phyloP scores from a whole-genome alignment of 1,284 basidiomycete genomes.

The Uromyces viciae-fabae region DNA sequence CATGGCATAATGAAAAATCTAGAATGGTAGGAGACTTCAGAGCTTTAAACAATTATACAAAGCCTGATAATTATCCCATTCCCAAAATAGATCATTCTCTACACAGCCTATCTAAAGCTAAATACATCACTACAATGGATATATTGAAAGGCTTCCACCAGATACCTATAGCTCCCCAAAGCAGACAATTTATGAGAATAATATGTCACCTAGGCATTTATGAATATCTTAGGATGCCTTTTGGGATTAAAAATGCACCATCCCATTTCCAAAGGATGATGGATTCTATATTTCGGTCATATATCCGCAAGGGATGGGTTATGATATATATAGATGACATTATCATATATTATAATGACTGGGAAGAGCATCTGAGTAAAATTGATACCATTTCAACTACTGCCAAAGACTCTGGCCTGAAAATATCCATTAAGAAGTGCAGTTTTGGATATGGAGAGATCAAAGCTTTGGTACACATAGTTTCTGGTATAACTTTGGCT shows the following conservation, averaged over 20 bases:
- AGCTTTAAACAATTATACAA: background rate
- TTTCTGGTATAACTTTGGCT: too few species aligned
- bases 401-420: too few species aligned
- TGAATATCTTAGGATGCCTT: background rate
- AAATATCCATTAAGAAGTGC: too few species aligned
- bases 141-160: constrained; percentile 9
- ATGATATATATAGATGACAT: too few species aligned
- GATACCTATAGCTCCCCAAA: background rate
- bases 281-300: background rate
- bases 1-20: background rate
- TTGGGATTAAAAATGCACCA: too few species aligned
- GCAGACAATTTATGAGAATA: background rate
- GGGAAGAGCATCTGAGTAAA: too few species aligned
- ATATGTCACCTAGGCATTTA: background rate
- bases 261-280: constrained; percentile 27
- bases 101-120: background rate
- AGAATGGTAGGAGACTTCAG: background rate
- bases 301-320: constrained; percentile 14
- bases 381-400: too few species aligned
- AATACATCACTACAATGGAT: background rate
- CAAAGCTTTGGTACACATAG: too few species aligned
- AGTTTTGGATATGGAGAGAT: too few species aligned
- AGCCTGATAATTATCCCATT: background rate
- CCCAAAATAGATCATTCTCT: background rate
- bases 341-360: too few species aligned